Conservation (phyloP, 1,139 yeast genomes). For the Hyphopichia fennica region DNA sequence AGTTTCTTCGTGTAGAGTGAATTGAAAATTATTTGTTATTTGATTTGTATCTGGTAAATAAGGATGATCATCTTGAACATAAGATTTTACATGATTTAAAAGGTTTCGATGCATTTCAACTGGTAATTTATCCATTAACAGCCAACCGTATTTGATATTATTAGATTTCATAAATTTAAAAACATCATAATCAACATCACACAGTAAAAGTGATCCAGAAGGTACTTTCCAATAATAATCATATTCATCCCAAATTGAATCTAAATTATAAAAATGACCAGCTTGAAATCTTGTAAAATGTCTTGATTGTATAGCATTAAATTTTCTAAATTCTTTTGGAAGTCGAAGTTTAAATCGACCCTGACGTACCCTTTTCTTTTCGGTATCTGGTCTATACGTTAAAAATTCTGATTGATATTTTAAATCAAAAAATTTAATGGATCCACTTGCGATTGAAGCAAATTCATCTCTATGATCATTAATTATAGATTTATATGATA, state of each 20-base stretch:
- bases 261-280: slow-evolving; percentile 44
- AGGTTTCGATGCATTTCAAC: slow-evolving; percentile 12
- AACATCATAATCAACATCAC: slow-evolving; percentile 61
- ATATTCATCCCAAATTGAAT: slow-evolving; percentile 36
- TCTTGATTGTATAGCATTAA: slow-evolving; percentile 21
- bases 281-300: slow-evolving; percentile 68
- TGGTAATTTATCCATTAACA: slow-evolving; percentile 14
- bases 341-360: slow-evolving; percentile 46
- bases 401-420: slow-evolving; percentile 26
- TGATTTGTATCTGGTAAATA: slow-evolving; percentile 6
- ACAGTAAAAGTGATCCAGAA: slow-evolving; percentile 52
- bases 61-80: slow-evolving; percentile 7
- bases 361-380: slow-evolving; percentile 46
- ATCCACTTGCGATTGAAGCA: slow-evolving; percentile 4
- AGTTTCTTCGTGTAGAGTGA: slow-evolving; percentile 8
- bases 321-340: slow-evolving; percentile 5
- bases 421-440: slow-evolving; percentile 36
- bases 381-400: slow-evolving; percentile 39
- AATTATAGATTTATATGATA: slow-evolving; percentile 7
- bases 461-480: slow-evolving; percentile 5
- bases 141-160: slow-evolving; percentile 53
- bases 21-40: slow-evolving; percentile 8
- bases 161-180: slow-evolving; percentile 55
- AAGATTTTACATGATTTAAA: slow-evolving; percentile 9
- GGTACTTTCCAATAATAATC: slow-evolving; percentile 71